Evolutionary conservation across 192 early-diverging fungal species (phyloP).

Genomic region (Coemansia asiatica): DNA sequence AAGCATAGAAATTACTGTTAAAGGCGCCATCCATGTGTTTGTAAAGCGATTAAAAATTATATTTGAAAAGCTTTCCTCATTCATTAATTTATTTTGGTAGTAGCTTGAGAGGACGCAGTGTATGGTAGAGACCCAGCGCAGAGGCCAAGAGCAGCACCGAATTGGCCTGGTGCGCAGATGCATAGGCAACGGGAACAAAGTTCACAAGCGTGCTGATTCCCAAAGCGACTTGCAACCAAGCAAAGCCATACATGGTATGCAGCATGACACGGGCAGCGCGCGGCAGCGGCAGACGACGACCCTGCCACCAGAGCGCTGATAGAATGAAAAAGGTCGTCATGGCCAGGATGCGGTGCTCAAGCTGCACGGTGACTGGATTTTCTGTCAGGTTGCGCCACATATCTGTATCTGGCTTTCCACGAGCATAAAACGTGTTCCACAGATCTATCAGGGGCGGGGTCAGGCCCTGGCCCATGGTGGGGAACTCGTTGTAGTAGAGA

Average conservation of each 20-base stretch:
- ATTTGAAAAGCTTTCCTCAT: too few relatives aligned
- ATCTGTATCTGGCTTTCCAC: slow-evolving; percentile 20
- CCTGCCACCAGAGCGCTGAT: slow-evolving; percentile 72
- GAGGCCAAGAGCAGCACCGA: slow-evolving; percentile 82
- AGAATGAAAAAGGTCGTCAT: slow-evolving; percentile 75
- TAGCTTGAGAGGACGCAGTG: slow-evolving; percentile 32
- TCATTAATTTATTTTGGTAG: slow-evolving; percentile 1
- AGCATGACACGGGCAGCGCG: slow-evolving; percentile 64
- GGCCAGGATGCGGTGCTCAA: slow-evolving; percentile 91
- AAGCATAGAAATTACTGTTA: too few relatives aligned
- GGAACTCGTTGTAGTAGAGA: slow-evolving; percentile 96
- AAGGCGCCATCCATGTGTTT: too few relatives aligned
- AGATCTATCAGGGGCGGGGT: slow-evolving; percentile 74
- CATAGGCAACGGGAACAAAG: slow-evolving; percentile 89
- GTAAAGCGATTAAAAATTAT: too few relatives aligned
- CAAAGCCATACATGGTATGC: slow-evolving; percentile 74
- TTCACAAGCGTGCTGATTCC: slow-evolving; percentile 93
- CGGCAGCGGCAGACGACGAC: slow-evolving; percentile 72
- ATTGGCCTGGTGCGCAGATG: slow-evolving; percentile 93
- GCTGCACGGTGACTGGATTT: slow-evolving; percentile 92
- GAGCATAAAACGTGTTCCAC: slow-evolving; percentile 44
- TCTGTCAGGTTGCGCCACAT: slow-evolving; percentile 90
- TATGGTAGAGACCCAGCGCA: slow-evolving; percentile 52
- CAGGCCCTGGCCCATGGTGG: slow-evolving; percentile 85
- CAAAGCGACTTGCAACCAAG: slow-evolving; percentile 74